phyloP scores from a whole-genome alignment of 345 rosid genomes.

The Corymbia maculata region DNA sequence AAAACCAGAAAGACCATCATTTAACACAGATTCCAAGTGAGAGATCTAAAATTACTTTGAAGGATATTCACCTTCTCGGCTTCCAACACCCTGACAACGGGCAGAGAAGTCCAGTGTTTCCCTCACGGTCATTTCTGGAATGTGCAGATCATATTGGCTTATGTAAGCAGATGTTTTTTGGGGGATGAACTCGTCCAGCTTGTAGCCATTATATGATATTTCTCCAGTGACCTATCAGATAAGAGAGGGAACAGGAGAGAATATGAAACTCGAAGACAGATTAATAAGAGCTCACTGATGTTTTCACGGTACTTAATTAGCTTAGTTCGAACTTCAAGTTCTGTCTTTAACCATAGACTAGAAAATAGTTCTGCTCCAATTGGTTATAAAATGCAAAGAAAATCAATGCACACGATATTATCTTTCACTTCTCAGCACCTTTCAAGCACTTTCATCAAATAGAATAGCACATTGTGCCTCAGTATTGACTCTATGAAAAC shows the following conservation, averaged over 20 bases:
- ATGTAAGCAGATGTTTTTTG: constrained; percentile 10
- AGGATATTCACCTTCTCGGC: constrained; percentile 18
- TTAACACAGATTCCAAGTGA: not conserved
- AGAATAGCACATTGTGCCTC: not conserved
- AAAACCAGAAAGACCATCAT: not conserved
- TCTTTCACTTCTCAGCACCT: not conserved
- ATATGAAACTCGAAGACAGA: not conserved
- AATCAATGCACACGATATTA: not conserved
- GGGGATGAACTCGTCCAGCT: constrained; percentile 2
- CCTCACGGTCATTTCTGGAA: constrained; percentile 14
- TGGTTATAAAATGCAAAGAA: not conserved
- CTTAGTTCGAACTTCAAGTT: not conserved
- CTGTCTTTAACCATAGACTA: not conserved
- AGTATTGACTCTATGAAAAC: not conserved
- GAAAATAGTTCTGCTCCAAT: not conserved
- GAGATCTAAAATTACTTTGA: not conserved
- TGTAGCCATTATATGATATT: constrained; percentile 4
- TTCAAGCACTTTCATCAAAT: not conserved
- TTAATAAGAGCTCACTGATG: not conserved
- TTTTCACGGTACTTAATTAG: not conserved
- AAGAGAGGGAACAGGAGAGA: not conserved
- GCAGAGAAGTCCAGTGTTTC: constrained; percentile 15
- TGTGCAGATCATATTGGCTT: constrained; percentile 14
- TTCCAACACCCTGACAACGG: constrained; percentile 16
- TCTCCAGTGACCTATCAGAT: constrained; percentile 28